Conservation (phyloP, 352 stramenopile species). For the Phytopythium vexans region DNA sequence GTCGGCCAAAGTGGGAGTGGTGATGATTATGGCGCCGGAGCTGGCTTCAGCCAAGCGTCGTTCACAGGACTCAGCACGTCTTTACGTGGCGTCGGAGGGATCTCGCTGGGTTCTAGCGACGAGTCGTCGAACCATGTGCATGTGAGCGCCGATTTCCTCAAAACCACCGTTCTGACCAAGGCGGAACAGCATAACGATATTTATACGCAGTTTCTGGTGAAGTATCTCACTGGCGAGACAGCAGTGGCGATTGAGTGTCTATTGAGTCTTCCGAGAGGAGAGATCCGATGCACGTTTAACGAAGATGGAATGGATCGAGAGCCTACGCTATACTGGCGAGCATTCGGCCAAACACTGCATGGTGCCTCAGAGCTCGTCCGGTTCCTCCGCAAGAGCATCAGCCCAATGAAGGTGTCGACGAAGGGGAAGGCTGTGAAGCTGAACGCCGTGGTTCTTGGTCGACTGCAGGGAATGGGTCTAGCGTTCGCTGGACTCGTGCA, state of each 20-base stretch:
- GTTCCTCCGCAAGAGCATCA: slow-evolving; percentile 51
- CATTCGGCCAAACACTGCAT: slow-evolving; percentile 68
- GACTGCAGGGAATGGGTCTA: slow-evolving; percentile 51
- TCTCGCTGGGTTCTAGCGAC: neutral
- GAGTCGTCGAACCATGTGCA: slow-evolving; percentile 20
- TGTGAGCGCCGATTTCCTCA: slow-evolving; percentile 63
- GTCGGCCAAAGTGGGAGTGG: slow-evolving; percentile 17
- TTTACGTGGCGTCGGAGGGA: slow-evolving; percentile 22
- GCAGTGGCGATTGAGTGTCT: slow-evolving; percentile 43
- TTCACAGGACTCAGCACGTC: slow-evolving; percentile 57
- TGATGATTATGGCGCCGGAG: slow-evolving; percentile 5
- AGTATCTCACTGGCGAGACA: slow-evolving; percentile 55
- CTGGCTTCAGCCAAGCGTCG: slow-evolving; percentile 35
- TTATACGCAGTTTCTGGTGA: slow-evolving; percentile 76
- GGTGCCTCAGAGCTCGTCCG: slow-evolving; percentile 63
- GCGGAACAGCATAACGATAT: slow-evolving; percentile 54
- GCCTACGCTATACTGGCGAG: slow-evolving; percentile 61
- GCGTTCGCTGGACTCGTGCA: slow-evolving; percentile 52
- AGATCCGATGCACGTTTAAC: slow-evolving; percentile 66
- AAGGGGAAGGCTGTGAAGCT: slow-evolving; percentile 57
- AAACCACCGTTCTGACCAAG: slow-evolving; percentile 43
- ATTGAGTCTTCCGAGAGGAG: slow-evolving; percentile 33
- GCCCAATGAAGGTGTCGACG: slow-evolving; percentile 37
- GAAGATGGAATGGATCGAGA: slow-evolving; percentile 5
- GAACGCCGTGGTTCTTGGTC: slow-evolving; percentile 46